phyloP scores from a whole-genome alignment of 108 stramenopile species.

The Fragilaria crotonensis region DNA sequence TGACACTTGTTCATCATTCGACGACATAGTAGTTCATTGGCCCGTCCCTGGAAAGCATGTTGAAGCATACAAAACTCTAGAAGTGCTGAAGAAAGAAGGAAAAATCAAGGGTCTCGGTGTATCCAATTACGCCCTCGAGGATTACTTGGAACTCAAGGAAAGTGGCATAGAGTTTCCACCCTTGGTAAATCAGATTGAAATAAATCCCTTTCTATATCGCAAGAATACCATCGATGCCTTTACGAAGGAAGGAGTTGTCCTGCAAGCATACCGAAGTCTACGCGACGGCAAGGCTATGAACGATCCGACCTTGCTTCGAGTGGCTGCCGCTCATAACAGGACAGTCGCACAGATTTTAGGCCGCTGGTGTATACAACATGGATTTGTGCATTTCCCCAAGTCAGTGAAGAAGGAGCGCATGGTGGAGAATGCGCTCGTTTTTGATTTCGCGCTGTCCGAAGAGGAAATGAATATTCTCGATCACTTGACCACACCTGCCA shows the following conservation, averaged over 20 bases:
- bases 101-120: conserved; percentile 59
- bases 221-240: conserved; percentile 72
- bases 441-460: conserved; percentile 71
- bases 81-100: conserved; percentile 50
- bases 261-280: conserved; percentile 84
- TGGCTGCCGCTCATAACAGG: conserved; percentile 51
- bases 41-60: conserved; percentile 86
- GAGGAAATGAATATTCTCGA: conserved; percentile 71
- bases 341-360: conserved; percentile 84
- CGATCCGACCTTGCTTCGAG: conserved; percentile 43
- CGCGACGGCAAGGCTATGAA: conserved; percentile 86
- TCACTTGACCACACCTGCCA: conserved; percentile 66
- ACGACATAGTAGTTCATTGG: conserved; percentile 89
- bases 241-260: conserved; percentile 61
- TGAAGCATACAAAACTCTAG: conserved; percentile 71
- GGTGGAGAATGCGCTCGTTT: conserved; percentile 84
- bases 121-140: conserved; percentile 72
- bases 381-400: conserved; percentile 86
- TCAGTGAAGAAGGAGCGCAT: conserved; percentile 75
- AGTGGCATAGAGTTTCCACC: conserved; percentile 42
- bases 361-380: conserved; percentile 91
- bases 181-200: conserved; percentile 88
- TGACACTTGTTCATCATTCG: too few relatives aligned
- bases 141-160: conserved; percentile 75
- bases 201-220: conserved; percentile 88